Percentiles rank a stretch among this genome's conserved stretches.
These are phyloP conservation scores for Babesia ovata DNA, from an alignment of 169 alveolate genomes.

Conservation along the genomic window DNA sequence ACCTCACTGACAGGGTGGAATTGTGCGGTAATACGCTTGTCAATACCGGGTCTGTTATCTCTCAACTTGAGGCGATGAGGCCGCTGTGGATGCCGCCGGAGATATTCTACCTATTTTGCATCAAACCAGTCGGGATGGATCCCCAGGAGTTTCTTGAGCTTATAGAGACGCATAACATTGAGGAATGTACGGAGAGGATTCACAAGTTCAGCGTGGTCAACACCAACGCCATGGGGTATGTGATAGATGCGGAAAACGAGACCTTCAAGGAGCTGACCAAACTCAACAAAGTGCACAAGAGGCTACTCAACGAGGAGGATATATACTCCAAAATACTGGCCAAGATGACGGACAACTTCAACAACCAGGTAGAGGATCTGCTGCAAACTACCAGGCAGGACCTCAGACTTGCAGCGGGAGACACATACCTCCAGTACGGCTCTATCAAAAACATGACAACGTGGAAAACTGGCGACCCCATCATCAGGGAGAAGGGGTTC, in stretches of 20 bases:
- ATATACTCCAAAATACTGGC: conserved; percentile 37
- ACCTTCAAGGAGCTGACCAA: conserved; percentile 39
- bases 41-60: conserved; percentile 15
- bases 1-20: conserved; percentile 23
- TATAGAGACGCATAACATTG: conserved; percentile 8
- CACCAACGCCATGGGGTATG: conserved; percentile 66
- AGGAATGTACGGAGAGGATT: conserved; percentile 4
- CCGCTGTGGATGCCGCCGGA: conserved; percentile 54
- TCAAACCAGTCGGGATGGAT: conserved; percentile 64
- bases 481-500: conserved; percentile 64
- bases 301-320: conserved; percentile 51
- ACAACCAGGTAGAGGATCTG: conserved; percentile 57
- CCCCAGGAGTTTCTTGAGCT: conserved; percentile 36
- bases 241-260: conserved; percentile 61
- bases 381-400: conserved; percentile 66
- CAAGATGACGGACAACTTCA: conserved; percentile 61
- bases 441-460: conserved; percentile 50
- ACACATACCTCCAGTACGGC: conserved; percentile 62
- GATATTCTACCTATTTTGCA: conserved; percentile 42
- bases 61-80: conserved; percentile 31
- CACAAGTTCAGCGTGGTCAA: conserved; percentile 46
- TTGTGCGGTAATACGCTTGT: conserved; percentile 28
- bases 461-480: conserved; percentile 63
- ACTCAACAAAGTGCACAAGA: conserved; percentile 41
- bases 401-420: conserved; percentile 61